Percentiles rank a stretch among this genome's conserved stretches.
Evolutionary conservation across 1,139 yeast genomes (phyloP).

Genomic region (Blastobotrys buckinghamii): DNA sequence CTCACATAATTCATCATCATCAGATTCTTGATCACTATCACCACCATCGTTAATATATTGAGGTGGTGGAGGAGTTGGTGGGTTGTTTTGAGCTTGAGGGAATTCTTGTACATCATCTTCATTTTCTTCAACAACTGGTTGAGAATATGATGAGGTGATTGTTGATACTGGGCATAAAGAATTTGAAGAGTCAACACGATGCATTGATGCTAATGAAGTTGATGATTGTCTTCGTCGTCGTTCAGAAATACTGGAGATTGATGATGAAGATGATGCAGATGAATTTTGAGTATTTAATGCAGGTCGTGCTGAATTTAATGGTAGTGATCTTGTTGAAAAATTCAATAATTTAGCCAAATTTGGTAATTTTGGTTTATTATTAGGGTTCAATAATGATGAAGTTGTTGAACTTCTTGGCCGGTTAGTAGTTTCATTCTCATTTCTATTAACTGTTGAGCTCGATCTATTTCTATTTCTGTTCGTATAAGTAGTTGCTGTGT

Average conservation of each 20-base stretch:
- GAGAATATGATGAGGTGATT: conserved; percentile 11
- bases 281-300: not conserved
- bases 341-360: not conserved
- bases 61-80: not conserved
- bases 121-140: not conserved
- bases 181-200: conserved; percentile 1
- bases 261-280: not conserved
- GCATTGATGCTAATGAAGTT: not conserved
- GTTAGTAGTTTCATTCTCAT: not conserved
- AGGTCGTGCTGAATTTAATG: not conserved
- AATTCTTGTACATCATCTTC: not conserved
- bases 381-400: not conserved
- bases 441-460: too few relatives aligned
- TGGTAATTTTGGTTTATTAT: not conserved
- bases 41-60: not conserved
- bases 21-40: conserved; percentile 1
- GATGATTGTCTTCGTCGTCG: not conserved
- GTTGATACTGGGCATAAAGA: conserved; percentile 13
- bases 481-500: not conserved
- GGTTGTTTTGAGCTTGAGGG: not conserved
- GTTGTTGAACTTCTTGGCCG: not conserved
- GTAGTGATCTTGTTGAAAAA: not conserved
- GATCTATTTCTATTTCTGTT: not conserved
- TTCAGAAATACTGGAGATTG: not conserved
- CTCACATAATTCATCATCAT: conserved; percentile 7